Evolutionary conservation across 495 filamentous ascomycete genomes (phyloP), one percentile per base, ranked within the genome.

Genomic region (Aspergillus asperescens): DNA sequence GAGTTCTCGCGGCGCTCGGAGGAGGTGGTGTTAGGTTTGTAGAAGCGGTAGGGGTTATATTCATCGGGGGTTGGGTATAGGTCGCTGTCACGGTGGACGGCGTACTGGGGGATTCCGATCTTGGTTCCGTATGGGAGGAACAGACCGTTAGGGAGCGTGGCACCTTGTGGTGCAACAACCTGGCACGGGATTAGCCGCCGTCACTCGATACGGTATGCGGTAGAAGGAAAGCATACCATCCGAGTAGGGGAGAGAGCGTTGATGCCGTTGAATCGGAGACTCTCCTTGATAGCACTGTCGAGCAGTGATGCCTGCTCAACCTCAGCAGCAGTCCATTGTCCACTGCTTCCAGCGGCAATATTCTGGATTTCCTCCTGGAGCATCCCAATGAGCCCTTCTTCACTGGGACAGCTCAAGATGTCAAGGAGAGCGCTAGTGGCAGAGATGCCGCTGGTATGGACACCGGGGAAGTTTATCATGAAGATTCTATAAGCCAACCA

Each of bases 381-480:
- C 25, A 42, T 18, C 5, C 9, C 25, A 23, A 54, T 4, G 15
- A 54, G 44, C 2, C 42, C 28, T 13, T 42, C 35, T 6, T 41
- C 35, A 5, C 20, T 18, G n/a, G 43, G 20, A 31, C 27, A 40
- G 15, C 52, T 54, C n/a, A 54, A 19, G 15, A 54, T 54, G 15
- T 54, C 52, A 8, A 54, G 52, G 9, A 54, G 44, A 20, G 46
- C 44, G 28, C 52, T 54, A 24, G 52, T 48, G 10, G 44, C 44
- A 12, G 52, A 54, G n/a, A 54, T 47, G n/a, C 43, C 52, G 19
- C 43, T 54, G 1, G 52, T 54, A 18, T 54, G 52, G 9, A 54
- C 52, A 10, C 52, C 52, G 23, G 52, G 52, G 27, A 54, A 54
- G 44, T 54, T 54, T 35, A 54, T 48, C 52, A 54, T 54, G 35